Percentiles rank a stretch among this genome's conserved stretches.
These are phyloP conservation scores for Rhizopus sp. DNA, from an alignment of 371 early-diverging fungal species.

Conservation along the genomic window DNA sequence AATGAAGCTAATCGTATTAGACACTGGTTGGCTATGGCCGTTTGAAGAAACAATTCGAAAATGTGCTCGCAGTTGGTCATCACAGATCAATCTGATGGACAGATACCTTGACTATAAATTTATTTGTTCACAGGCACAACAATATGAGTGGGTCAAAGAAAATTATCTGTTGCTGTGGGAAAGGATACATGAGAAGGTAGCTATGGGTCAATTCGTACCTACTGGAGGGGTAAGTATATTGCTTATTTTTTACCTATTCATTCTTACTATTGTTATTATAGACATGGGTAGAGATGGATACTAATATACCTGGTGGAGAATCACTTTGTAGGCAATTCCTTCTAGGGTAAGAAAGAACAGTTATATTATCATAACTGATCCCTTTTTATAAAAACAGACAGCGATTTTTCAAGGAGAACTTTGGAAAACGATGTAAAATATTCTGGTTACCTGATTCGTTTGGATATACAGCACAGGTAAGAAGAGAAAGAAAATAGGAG, in stretches of 20 bases:
- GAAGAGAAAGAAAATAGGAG: neutral
- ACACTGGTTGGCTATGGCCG: conserved; percentile 78
- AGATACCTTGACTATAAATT: conserved; percentile 84
- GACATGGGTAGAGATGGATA: conserved; percentile 99
- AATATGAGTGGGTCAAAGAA: conserved; percentile 87
- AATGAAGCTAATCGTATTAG: conserved; percentile 24
- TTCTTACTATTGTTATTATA: conserved; percentile 9
- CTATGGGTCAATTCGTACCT: conserved; percentile 79
- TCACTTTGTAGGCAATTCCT: conserved; percentile 91
- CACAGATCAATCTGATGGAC: conserved; percentile 81
- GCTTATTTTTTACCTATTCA: neutral
- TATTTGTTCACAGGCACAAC: conserved; percentile 92
- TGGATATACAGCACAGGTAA: conserved; percentile 49
- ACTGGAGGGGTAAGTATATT: conserved; percentile 72
- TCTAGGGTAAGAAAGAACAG: conserved; percentile 57
- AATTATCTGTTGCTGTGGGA: conserved; percentile 80
- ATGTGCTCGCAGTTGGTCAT: conserved; percentile 86
- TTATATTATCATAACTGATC: too few species aligned
- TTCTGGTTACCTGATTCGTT: conserved; percentile 96
- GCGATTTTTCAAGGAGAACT: conserved; percentile 77
- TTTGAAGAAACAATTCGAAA: conserved; percentile 94
- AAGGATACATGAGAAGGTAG: conserved; percentile 65
- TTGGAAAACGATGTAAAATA: conserved; percentile 75
- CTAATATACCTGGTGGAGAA: conserved; percentile 94
- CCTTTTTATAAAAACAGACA: conserved; percentile 43